A percentile compares a stretch with the other conserved stretches of the same genome.
phyloP scores from a whole-genome alignment of 176 grass and related monocot species.

The Microstegium vimineum region DNA sequence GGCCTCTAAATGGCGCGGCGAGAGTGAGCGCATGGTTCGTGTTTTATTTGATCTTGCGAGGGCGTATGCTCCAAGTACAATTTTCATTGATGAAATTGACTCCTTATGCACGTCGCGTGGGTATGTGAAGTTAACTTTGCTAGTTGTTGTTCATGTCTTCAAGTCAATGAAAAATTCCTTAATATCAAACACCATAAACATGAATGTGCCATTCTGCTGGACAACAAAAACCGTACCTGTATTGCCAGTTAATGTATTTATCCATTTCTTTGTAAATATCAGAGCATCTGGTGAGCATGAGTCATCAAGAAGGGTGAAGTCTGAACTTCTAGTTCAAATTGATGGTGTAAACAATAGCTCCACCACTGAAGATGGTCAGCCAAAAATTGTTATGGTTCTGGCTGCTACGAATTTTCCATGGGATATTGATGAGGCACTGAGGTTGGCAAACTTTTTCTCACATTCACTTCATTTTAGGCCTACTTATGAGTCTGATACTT shows the following conservation, averaged over 20 bases:
- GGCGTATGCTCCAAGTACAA: slow-evolving; percentile 92
- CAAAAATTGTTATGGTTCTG: slow-evolving; percentile 93
- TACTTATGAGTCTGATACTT: slow-evolving; percentile 10
- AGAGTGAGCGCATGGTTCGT: slow-evolving; percentile 95
- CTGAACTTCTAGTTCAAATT: slow-evolving; percentile 97
- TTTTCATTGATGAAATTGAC: slow-evolving; percentile 99
- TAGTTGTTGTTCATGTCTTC: not conserved
- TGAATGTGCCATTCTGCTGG: not conserved
- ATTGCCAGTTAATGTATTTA: slow-evolving; percentile 22
- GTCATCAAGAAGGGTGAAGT: slow-evolving; percentile 97
- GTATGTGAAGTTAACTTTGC: slow-evolving; percentile 47
- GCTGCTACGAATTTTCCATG: slow-evolving; percentile 97
- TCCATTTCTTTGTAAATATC: slow-evolving; percentile 10
- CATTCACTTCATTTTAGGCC: slow-evolving; percentile 11
- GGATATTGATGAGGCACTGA: slow-evolving; percentile 98
- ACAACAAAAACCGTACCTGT: not conserved
- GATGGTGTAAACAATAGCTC: slow-evolving; percentile 93
- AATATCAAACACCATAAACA: not conserved
- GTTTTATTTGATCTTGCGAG: slow-evolving; percentile 95
- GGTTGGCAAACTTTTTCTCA: slow-evolving; percentile 38
- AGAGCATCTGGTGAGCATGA: slow-evolving; percentile 98
- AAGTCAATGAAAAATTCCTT: not conserved
- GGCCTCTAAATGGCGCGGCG: slow-evolving; percentile 97
- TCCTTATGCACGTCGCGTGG: slow-evolving; percentile 92
- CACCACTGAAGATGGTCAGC: slow-evolving; percentile 84